Percentiles rank a stretch among this genome's conserved stretches.
Conservation (phyloP, 2,329 filamentous ascomycete genomes). For the Cladosporium sp. region DNA sequence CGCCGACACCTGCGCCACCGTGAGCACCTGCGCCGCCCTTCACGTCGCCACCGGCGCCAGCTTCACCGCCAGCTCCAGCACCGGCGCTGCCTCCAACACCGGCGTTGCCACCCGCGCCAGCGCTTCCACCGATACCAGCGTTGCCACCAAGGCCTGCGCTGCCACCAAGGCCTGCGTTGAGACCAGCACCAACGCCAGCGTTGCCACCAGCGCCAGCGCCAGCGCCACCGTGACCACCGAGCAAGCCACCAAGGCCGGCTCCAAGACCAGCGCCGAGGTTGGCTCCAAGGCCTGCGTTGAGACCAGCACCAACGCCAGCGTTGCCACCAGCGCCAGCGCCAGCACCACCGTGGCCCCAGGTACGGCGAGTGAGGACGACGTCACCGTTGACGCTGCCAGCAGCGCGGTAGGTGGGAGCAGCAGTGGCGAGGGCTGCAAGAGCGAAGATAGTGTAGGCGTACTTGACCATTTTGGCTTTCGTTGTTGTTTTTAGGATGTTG, state of each 20-base stretch:
- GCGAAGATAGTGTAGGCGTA: constrained; percentile 15
- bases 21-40: no score
- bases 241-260: neutral
- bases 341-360: neutral
- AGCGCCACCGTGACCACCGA: no score
- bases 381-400: constrained; percentile 5
- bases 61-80: neutral
- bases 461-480: constrained; percentile 7
- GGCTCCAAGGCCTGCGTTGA: neutral
- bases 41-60: neutral
- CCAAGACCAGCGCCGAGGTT: neutral
- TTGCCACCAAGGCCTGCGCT: neutral
- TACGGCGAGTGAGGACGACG: neutral
- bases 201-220: no score
- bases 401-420: constrained; percentile 14
- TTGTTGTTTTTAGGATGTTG: constrained; percentile 3
- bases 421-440: constrained; percentile 11
- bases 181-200: neutral
- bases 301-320: neutral
- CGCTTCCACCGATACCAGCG: neutral
- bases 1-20: neutral
- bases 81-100: neutral
- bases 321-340: neutral
- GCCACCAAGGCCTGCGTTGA: neutral
- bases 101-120: neutral